Evolutionary conservation across 164 flowering plant genomes (phyloP).

Genomic region (Umbilicus rupestris): DNA sequence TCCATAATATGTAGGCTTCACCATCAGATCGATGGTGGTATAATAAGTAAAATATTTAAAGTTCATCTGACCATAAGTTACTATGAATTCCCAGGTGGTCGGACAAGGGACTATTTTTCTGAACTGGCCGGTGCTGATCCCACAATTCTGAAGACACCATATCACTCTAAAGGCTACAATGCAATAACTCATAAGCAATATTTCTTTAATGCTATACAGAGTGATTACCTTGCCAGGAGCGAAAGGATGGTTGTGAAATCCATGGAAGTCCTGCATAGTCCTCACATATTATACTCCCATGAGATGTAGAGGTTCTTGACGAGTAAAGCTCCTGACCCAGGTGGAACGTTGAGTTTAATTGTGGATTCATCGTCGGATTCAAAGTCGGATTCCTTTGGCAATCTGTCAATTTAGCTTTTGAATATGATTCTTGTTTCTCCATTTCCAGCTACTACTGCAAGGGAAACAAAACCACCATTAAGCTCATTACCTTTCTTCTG

Average conservation of each 20-base stretch:
- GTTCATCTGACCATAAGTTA: constrained; percentile 14
- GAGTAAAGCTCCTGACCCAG: constrained; percentile 29
- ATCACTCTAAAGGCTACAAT: constrained; percentile 54
- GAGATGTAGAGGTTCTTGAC: constrained; percentile 55
- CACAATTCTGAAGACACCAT: constrained; percentile 57
- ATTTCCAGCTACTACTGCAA: neutral
- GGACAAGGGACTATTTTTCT: constrained; percentile 66
- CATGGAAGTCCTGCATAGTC: constrained; percentile 31
- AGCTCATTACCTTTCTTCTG: neutral
- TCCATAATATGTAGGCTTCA: neutral
- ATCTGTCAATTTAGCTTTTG: constrained; percentile 21
- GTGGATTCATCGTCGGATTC: constrained; percentile 13
- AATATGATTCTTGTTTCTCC: constrained; percentile 17
- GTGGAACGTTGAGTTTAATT: constrained; percentile 21
- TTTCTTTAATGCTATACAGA: neutral
- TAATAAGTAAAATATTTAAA: neutral
- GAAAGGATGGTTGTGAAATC: constrained; percentile 37
- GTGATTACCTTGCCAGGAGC: constrained; percentile 34
- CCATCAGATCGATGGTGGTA: neutral
- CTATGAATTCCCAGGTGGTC: constrained; percentile 76
- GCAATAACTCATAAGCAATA: neutral
- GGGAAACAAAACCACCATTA: neutral
- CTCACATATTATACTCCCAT: constrained; percentile 54
- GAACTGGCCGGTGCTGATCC: constrained; percentile 39
- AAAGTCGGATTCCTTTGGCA: constrained; percentile 29